Base-by-base conservation (phyloP, 805 yeast species). In the Komagataella phaffii region DNA sequence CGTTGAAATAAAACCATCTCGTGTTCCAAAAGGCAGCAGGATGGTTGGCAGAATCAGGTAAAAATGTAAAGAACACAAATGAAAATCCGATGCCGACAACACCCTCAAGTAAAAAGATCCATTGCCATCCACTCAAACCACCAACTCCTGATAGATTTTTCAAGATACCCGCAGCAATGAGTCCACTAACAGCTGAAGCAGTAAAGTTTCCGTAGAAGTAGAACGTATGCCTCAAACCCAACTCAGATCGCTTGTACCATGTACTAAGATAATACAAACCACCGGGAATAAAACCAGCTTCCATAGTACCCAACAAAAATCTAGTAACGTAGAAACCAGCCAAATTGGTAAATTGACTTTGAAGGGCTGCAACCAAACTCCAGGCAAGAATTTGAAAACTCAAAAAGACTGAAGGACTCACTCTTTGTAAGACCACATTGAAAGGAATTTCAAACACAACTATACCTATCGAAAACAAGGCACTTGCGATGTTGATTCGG, bases 71-170 rank as follows among this genome's bases (percentile, higher is more conserved):
- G 3, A 67, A 60, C 17, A 62, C 24, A 18, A 63, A 53, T 2
- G 68, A 66, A 50, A 64, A 63, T 5, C 63, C 65, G 49, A 72
- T 56, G 8, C 77, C 70, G 47, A 80, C 57, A 5, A 73, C 50
- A 4, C 89, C 88, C 59, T 82, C 86, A 51, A 83, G 70, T 17
- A 83, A 59, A 56, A 83, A 83, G 18, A 83, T 65, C 80, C 83
- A 83, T 50, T 75, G 69, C 88, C 88, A 83, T 21, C 84, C 83
- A 7, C 64, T 64, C 60, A 67, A 64, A 3, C 78, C 74, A n/a
- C 56, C 54, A 2, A 58, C 53, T 17, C 79, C 80, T 36, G 77
- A 65, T 63, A 82, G 65, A 30, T 60, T 60, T 52, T 70, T 71
- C 51, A 81, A 68, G 45, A 81, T 63, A 1, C 79, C 88, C 54